Evolutionary conservation across 2,329 filamentous ascomycete genomes (phyloP), one percentile per base, ranked within the genome.

Genomic region (Pyricularia pennisetigena): DNA sequence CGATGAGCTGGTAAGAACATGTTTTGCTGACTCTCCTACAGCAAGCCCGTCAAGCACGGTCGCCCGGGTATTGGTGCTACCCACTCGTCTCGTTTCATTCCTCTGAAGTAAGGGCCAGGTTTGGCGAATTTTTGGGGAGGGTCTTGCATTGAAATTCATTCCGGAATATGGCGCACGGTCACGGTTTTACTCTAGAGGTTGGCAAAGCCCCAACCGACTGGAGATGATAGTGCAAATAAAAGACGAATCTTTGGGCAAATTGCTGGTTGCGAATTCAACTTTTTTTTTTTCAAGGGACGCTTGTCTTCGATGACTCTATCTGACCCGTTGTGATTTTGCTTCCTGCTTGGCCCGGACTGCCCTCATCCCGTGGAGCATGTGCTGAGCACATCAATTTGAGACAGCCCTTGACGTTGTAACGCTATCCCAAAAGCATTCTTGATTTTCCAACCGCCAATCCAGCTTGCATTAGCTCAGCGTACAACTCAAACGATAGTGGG

Each of bases 51-150:
- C 90, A 99, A 98, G 92, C 95, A 99, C 91, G 95, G 95, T 90
- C 88, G 95, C 84, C 95, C 95, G 80, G 95, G 95, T 98, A 99
- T 99, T 80, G 95, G 95, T 96, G 95, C 95, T 80, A 99, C 95
- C 78, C 94, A 99, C 92, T 98, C 94, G 87, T 99, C 95, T 84
- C 93, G 95, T 90, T 99, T 99, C 91, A 99, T 99, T 88, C 95
- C 95, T 83, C 91, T 99, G 83, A 99, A 99, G 89, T 98, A 97
- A 89, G 30, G 32, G 64, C 49, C 23, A 24, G 54, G 49, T 24
- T 57, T 24, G 64, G 61, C 35, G 30, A 57, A 35, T 65, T 59
- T 74, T 75, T 79, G 79, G 78, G 79, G 78, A 79, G 81, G 80
- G 83, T 82, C 80, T 80, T 84, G 82, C 82, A 85, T 85, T 85